Evolutionary conservation across 176 grass and related monocot species (phyloP), one percentile per base, ranked within the genome.

Genomic region (Lolium perenne): DNA sequence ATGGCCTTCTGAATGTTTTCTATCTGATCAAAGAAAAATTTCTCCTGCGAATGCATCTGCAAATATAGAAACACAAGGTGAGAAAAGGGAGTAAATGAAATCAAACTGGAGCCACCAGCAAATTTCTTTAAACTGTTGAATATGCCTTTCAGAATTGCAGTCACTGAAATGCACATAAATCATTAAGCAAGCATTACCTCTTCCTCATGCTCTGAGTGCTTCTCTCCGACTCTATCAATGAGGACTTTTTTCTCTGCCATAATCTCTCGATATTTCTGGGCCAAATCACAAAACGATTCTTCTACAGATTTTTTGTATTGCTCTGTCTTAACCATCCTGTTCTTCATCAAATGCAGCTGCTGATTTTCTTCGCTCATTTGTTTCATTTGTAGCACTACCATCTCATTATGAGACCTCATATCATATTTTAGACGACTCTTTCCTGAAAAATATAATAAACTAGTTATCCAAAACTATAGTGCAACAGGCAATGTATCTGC

Each of bases 311-410:
- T 96, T 29, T 84, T 82, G n/a, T 1, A 71, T 59, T 91, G 80
- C 75, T 92, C 80, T 53, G 77, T 79, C 82, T 90, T 94, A 69
- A 88, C 92, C 47, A 92, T 66, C 56, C 86, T 94, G 63, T 90
- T 91, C 84, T 90, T 92, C 32, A 96, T 80, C 74, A 72, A 90
- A 81, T 89, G 71, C 14, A 99, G 79, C 21, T 90, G 71, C n/a
- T 99, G 94, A 64, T 95, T 98, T 16, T 98, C 94, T 81, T 95
- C 94, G 58, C 77, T 93, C 97, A 98, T 98, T 66, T 95, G 84
- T 56, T 91, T 92, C 97, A 99, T 88, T 17, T 81, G 90, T 16
- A 65, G 76, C 15, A 99, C 94, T 82, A 99, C 92, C 97, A 91
- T 96, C 82, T 99, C 92, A 57, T 96, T 89, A 73, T 99, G 92